Conservation (phyloP, 2,329 filamentous ascomycete genomes). For the Apiospora phragmitis region DNA sequence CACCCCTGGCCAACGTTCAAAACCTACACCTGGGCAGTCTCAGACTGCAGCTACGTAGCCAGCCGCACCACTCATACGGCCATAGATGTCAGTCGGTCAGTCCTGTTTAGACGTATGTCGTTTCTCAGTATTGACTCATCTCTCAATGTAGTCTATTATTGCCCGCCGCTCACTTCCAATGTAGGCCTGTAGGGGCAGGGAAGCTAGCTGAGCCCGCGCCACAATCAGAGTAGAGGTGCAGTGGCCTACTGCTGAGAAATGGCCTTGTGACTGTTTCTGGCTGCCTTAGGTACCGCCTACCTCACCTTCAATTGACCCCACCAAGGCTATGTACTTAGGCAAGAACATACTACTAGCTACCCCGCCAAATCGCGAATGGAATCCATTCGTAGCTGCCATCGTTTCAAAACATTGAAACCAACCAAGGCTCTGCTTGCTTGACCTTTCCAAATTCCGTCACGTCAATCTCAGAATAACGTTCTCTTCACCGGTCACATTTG, state of each 20-base stretch:
- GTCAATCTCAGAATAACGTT: neutral
- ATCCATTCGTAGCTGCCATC: neutral
- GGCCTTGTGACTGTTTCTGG: neutral
- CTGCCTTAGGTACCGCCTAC: neutral
- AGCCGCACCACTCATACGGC: neutral
- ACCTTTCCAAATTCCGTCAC: neutral
- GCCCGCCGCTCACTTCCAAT: neutral
- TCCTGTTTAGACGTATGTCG: neutral
- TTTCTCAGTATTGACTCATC: neutral
- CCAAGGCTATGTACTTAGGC: neutral
- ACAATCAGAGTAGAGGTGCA: neutral
- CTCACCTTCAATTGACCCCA: neutral
- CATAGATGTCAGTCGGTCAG: neutral
- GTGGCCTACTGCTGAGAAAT: neutral
- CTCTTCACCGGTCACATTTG: neutral
- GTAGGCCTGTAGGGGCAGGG: neutral
- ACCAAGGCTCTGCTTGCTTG: neutral
- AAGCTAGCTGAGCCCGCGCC: neutral
- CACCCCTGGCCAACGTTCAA: neutral
- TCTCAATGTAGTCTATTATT: neutral
- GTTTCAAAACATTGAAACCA: neutral
- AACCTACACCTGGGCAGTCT: neutral
- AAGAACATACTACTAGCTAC: neutral
- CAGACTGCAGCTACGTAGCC: neutral
- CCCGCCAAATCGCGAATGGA: conserved; percentile 6